Base-by-base conservation (phyloP, 2,329 filamentous ascomycete genomes). In the Fusarium subtropicale region DNA sequence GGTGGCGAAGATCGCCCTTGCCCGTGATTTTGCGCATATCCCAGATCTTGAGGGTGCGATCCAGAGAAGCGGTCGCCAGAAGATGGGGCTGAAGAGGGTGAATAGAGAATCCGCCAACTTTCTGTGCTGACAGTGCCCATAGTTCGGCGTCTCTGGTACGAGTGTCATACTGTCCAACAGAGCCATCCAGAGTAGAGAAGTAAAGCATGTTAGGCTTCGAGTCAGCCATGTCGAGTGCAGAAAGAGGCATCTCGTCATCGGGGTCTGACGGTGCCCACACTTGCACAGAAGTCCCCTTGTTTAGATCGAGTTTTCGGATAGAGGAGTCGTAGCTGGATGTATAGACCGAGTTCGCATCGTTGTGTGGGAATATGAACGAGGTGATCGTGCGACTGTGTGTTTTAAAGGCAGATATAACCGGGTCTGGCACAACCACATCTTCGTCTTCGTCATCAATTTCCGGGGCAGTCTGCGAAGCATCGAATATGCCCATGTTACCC, bases 241-340 rank as follows among this genome's bases (percentile, higher is more conserved):
- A 97, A 12, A 99, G 87, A 0, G 93, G 92, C 12, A 92, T 82
- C 59, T 97, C 94, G 11, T 90, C 88, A 26, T 87, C 83, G 0
- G 86, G 83, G 65, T 92, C 90, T 0, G 84, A 78, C 0, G 94
- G 94, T 0, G 92, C 93, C 79, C 92, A 98, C 0, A 95, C 84
- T 75, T 97, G 92, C 0, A 91, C 85, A 0, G 94, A 94, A 2
- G 92, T 85, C 2, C 92, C 92, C 75, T 93, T 94, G 36, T 88
- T 86, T 0, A 99, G 83, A 75, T 99, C 95, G 22, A 97, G 85
- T 64, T 92, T 93, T 6, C 96, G 89, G 57, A 99, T 93, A 0
- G 93, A 94, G 0, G 93, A 96, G 79, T 99, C 96, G 78, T 99
- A 98, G 0, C 94, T 97, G 0, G 92, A 90, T 0, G 94, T 93